Evolutionary conservation across 2,329 filamentous ascomycete genomes (phyloP), one percentile per base, ranked within the genome.

Genomic region (Tricladium varicosporioides): DNA sequence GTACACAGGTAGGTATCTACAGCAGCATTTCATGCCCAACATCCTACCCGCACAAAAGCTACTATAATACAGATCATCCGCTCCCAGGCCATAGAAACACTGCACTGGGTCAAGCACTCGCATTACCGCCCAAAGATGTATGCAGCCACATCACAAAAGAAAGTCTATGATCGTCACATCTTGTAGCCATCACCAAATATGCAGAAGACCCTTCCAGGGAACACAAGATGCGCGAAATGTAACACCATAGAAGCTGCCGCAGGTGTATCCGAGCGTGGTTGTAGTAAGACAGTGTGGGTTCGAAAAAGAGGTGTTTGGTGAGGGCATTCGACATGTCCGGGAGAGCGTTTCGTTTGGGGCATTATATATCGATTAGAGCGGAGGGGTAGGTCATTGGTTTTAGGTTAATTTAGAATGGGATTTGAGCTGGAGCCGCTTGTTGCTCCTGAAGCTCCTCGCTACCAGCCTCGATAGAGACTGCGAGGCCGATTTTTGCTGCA

Each of bases 401-500:
- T 46, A 44, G 18, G 15, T 36, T 48, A 11, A 46, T 60, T 80
- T 87, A 88, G 72, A 88, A 88, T 65, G 85, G 85, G 70, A 88
- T 86, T 49, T 69, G 65, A 59, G 68, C 63, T 33, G 66, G 65
- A 33, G 80, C 74, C 66, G 82, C 79, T 74, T 92, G 88, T 76
- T 92, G 88, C 74, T 92, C 88, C 80, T 94, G 89, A 65, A 96
- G 78, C 73, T 95, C 91, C 73, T 96, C 92, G 55, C 86, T 83
- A 51, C 86, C 86, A 52, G 89, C 85, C 79, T 96, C 92, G 65
- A 96, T 91, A 48, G 92, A 96, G 67, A 99, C 91, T 60, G 91
- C 92, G 63, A 99, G 83, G 66, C 94, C 94, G 67, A 97, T 84
- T 82, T 97, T 97, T 67, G 93, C 91, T 78, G 89, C 84, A 86